A percentile compares a stretch with the other conserved stretches of the same genome.
Evolutionary conservation across 2,329 filamentous ascomycete genomes (phyloP).

Genomic region (Teratosphaeria destructans): DNA sequence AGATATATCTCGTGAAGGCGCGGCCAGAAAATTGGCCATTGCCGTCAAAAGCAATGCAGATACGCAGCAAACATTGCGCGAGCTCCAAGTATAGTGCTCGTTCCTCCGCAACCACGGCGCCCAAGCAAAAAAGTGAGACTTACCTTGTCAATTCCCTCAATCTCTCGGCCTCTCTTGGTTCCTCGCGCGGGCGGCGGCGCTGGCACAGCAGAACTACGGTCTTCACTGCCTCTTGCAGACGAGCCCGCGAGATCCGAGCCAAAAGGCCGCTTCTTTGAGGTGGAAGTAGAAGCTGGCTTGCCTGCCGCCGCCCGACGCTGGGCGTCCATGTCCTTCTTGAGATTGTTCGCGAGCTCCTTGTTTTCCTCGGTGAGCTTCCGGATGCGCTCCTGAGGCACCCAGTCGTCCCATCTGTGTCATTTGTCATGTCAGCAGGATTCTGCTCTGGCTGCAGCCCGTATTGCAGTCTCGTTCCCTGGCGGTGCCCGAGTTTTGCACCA

Average conservation of each 20-base stretch:
- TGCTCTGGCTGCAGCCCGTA: not conserved
- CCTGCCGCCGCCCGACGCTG: constrained; percentile 39
- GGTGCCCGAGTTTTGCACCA: not conserved
- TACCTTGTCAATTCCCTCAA: constrained; percentile 67
- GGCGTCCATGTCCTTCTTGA: constrained; percentile 57
- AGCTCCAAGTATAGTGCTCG: not conserved
- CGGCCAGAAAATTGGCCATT: not conserved
- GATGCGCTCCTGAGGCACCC: constrained; percentile 87
- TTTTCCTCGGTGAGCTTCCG: constrained; percentile 94
- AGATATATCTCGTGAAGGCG: not conserved
- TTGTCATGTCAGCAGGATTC: not conserved
- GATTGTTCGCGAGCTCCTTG: constrained; percentile 69
- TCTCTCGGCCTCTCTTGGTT: constrained; percentile 65
- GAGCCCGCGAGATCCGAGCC: constrained; percentile 45
- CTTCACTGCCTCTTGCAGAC: constrained; percentile 65
- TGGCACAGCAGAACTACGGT: constrained; percentile 55
- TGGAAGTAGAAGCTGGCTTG: constrained; percentile 31
- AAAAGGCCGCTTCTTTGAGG: constrained; percentile 44
- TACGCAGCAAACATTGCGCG: not conserved
- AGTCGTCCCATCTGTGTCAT: constrained; percentile 79
- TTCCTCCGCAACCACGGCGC: not conserved
- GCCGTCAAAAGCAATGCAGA: not conserved
- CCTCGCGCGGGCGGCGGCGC: constrained; percentile 48
- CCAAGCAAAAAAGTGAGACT: constrained; percentile 12
- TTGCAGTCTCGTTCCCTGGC: not conserved